Conservation (phyloP, 2,329 filamentous ascomycete species). For the Pleurostoma richardsiae region DNA sequence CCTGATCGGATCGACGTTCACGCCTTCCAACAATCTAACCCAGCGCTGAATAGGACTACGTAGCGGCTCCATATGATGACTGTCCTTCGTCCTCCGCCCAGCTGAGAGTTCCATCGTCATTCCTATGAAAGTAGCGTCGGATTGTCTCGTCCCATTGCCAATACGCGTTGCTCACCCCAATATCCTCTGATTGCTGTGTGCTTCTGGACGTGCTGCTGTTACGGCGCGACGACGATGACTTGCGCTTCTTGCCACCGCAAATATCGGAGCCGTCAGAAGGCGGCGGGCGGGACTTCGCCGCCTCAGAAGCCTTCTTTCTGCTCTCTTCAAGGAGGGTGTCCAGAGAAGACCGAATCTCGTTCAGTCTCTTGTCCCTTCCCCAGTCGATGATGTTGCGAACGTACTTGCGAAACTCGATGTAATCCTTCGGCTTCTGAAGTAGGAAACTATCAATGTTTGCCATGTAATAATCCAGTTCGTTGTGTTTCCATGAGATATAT, state of each 20-base stretch:
- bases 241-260: background rate
- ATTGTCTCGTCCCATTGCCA: background rate
- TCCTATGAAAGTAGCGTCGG: background rate
- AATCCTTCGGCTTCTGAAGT: conserved; percentile 19
- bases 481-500: conserved; percentile 26
- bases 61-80: background rate
- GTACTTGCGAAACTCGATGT: conserved; percentile 22
- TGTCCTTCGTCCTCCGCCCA: background rate
- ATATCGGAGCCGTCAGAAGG: background rate
- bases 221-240: background rate
- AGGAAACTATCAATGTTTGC: conserved; percentile 19
- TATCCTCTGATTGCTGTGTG: background rate
- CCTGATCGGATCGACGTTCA: background rate
- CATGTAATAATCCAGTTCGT: conserved; percentile 23
- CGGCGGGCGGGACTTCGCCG: conserved; percentile 8
- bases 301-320: conserved; percentile 8
- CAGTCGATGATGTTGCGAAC: conserved; percentile 30
- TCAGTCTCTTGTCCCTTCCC: conserved; percentile 20
- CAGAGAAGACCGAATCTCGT: conserved; percentile 15
- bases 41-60: background rate
- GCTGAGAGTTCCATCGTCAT: background rate
- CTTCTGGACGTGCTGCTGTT: background rate
- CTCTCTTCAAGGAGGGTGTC: conserved; percentile 15
- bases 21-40: background rate
- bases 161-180: background rate